phyloP scores from a whole-genome alignment of 1,284 basidiomycete species.

The Hymenochaete sp. region DNA sequence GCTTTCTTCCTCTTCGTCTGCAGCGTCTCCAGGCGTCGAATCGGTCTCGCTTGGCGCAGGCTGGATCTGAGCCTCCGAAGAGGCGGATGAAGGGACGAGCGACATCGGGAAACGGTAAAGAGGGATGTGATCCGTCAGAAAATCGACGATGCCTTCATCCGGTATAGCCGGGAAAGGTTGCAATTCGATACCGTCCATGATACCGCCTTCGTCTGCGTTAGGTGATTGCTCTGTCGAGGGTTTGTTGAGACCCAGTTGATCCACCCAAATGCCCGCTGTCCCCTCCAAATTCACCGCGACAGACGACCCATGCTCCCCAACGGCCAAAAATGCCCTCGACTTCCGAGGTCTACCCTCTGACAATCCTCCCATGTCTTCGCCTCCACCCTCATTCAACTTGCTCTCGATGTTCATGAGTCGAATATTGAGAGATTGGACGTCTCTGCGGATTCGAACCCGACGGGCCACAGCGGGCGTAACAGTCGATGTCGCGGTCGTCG shows the following conservation, averaged over 20 bases:
- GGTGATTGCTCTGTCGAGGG: slow-evolving; percentile 17
- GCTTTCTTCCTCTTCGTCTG: slow-evolving; percentile 5
- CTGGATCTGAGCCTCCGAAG: not conserved
- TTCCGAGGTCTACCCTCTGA: not conserved
- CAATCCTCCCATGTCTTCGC: no score
- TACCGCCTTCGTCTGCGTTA: not conserved
- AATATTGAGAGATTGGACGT: slow-evolving; percentile 73
- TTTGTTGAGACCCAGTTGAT: slow-evolving; percentile 35
- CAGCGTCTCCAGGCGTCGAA: not conserved
- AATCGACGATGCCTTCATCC: slow-evolving; percentile 9
- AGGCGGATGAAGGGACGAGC: not conserved
- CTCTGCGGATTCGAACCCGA: slow-evolving; percentile 31
- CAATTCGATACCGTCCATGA: slow-evolving; percentile 12
- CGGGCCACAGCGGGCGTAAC: not conserved
- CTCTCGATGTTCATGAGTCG: slow-evolving; percentile 56
- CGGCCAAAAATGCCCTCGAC: slow-evolving; percentile 25
- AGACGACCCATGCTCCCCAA: slow-evolving; percentile 37
- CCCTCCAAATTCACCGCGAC: slow-evolving; percentile 49
- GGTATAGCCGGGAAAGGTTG: slow-evolving; percentile 13
- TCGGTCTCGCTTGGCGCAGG: not conserved
- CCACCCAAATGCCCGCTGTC: slow-evolving; percentile 50
- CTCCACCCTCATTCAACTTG: slow-evolving; percentile 40
- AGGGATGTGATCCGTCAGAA: slow-evolving; percentile 2
- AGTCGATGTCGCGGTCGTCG: not conserved
- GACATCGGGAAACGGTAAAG: slow-evolving; percentile 10